Evolutionary conservation across 495 filamentous ascomycete species (phyloP), one percentile per base, ranked within the genome.

Genomic region (Friedmanniomyces endolithicus): DNA sequence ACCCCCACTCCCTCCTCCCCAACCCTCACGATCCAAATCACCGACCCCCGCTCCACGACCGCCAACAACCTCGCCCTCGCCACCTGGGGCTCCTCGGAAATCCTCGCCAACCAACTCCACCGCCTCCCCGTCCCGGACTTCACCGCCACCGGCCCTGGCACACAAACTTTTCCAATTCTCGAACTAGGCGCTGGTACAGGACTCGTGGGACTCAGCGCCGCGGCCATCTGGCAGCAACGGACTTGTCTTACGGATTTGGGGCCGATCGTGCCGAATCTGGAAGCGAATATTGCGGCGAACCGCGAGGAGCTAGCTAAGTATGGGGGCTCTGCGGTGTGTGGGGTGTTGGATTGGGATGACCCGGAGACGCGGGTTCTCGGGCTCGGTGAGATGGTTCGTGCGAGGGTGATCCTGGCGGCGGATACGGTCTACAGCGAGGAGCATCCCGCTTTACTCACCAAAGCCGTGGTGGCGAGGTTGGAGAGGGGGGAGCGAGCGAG

Each of bases 121-220:
- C 19, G 12, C 2, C 23, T 62, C n/a, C 14, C 23, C 25, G 8
- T 29, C 6, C 51, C 56, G 2, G 34, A 46, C 19, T 33, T 45
- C 16, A 43, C 11, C 11, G 33, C 11, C 20, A 1, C 24, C 6
- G 35, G 31, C 19, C n/a, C 25, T 0, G 1, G 17, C 12, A 22
- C 25, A 1, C 2, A 20, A 12, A 16, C 8, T 14, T 12, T 33
- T 19, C 22, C 12, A 11, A 50, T 58, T 3, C 57, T 64, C 23
- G 61, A 64, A 40, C 55, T 64, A 1, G 61, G 61, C 20, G 61
- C 61, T 1, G 61, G 61, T 4, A 57, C 58, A 12, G 61, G 61
- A 11, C 50, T 64, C 16, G 61, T 58, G 0, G 61, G 61, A 1
- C 50, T 64, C 7, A 50, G 60, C 12, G 57, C 58, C 0, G 47